Percentiles rank a stretch among this genome's conserved stretches.
Evolutionary conservation across 192 early-diverging fungal species (phyloP).

Genomic region (Umbelopsis vinacea): DNA sequence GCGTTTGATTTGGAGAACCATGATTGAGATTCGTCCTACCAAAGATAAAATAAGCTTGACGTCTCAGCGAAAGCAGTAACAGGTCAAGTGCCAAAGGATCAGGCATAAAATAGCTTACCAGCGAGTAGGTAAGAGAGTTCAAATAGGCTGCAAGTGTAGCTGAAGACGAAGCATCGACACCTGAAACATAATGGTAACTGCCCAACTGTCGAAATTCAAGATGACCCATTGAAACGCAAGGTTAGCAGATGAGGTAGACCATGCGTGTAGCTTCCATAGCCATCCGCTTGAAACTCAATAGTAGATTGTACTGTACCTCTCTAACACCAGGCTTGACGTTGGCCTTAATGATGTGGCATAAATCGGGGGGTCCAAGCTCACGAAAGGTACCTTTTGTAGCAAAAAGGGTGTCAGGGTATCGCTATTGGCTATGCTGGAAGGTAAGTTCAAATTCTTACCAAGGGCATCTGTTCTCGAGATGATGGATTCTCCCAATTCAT

Average conservation of each 20-base stretch:
- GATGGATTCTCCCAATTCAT: slow-evolving; percentile 87
- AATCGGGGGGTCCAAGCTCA: slow-evolving; percentile 96
- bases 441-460: slow-evolving; percentile 60
- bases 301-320: slow-evolving; percentile 57
- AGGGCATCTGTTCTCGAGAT: slow-evolving; percentile 86
- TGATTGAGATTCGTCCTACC: slow-evolving; percentile 64
- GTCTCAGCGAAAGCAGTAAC: too few species aligned
- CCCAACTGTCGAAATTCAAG: slow-evolving; percentile 68
- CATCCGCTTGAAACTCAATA: neutral
- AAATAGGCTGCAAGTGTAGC: slow-evolving; percentile 97
- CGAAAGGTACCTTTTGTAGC: slow-evolving; percentile 69
- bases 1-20: slow-evolving; percentile 68
- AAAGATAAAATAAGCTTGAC: neutral
- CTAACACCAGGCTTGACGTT: slow-evolving; percentile 81
- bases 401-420: neutral
- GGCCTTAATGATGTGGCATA: slow-evolving; percentile 94
- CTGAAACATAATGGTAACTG: slow-evolving; percentile 79
- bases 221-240: neutral
- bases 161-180: slow-evolving; percentile 89
- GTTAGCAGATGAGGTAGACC: neutral
- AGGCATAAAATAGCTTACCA: slow-evolving; percentile 51
- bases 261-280: too few species aligned
- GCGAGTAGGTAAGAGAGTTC: slow-evolving; percentile 91
- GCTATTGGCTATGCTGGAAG: neutral
- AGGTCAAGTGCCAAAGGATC: too few species aligned